These are phyloP conservation scores for Pisolithus marmoratus DNA, from an alignment of 768 basidiomycete species.

Conservation along the genomic window DNA sequence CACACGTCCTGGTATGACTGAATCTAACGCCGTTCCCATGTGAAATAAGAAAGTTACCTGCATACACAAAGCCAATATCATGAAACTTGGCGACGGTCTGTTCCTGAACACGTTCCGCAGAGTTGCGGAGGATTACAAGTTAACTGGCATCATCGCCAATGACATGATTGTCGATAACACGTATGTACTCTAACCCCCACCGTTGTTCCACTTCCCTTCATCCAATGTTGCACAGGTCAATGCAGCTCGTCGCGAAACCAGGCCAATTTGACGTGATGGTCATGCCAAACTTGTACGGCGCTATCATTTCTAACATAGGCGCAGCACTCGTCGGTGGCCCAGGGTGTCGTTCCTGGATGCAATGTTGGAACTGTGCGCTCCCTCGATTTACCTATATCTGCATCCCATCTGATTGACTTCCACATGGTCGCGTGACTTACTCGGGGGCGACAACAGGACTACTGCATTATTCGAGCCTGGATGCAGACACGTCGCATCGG, in stretches of 20 bases:
- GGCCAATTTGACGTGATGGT: conserved; percentile 99
- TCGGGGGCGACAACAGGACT: conserved; percentile 52
- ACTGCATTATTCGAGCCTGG: conserved; percentile 98
- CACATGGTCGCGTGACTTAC: not conserved
- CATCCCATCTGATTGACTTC: conserved; percentile 8
- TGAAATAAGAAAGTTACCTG: conserved; percentile 88
- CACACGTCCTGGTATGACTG: not conserved
- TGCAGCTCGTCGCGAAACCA: conserved; percentile 97
- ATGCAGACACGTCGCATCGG: conserved; percentile 90
- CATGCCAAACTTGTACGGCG: conserved; percentile 96
- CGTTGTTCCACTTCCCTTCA: not conserved
- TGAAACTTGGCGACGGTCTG: conserved; percentile 99
- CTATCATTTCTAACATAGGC: conserved; percentile 97
- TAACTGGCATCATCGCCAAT: conserved; percentile 84
- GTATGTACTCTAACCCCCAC: conserved; percentile 38
- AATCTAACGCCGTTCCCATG: not conserved
- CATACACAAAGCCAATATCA: conserved; percentile 99
- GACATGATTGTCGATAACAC: conserved; percentile 99
- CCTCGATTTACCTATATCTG: not conserved
- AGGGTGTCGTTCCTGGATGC: conserved; percentile 95
- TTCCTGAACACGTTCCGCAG: conserved; percentile 98
- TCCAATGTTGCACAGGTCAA: conserved; percentile 51
- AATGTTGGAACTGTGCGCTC: conserved; percentile 84
- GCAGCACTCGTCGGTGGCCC: conserved; percentile 98
- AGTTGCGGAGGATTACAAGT: conserved; percentile 95